These are phyloP conservation scores for Chaetomium globosum DNA, from an alignment of 2,329 filamentous ascomycete species.

Conservation along the genomic window DNA sequence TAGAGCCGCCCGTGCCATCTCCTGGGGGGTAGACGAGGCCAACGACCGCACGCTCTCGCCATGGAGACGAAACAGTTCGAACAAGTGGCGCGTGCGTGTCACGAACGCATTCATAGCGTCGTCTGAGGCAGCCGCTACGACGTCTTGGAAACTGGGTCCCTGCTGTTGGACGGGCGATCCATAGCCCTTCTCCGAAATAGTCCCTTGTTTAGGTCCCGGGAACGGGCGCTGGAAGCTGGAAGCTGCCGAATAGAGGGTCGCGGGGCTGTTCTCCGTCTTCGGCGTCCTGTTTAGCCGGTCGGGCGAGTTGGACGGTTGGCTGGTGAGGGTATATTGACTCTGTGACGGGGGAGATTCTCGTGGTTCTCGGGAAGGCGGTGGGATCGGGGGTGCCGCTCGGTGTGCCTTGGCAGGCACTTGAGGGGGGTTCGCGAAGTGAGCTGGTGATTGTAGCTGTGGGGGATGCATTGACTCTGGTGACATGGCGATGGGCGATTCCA, in stretches of 20 bases:
- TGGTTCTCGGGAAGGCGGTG: conserved; percentile 22
- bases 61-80: conserved; percentile 74
- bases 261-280: conserved; percentile 48
- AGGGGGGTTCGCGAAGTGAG: conserved; percentile 18
- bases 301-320: conserved; percentile 31
- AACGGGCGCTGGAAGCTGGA: conserved; percentile 38
- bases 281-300: conserved; percentile 31
- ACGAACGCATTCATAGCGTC: conserved; percentile 72
- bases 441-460: conserved; percentile 18
- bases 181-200: conserved; percentile 35
- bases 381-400: conserved; percentile 23
- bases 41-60: conserved; percentile 73
- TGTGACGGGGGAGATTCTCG: conserved; percentile 27
- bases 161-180: conserved; percentile 32
- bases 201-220: conserved; percentile 35
- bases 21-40: conserved; percentile 61
- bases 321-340: conserved; percentile 20
- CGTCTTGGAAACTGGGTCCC: conserved; percentile 48
- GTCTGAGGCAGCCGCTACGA: conserved; percentile 54
- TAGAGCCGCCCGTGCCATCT: conserved; percentile 71
- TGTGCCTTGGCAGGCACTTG: conserved; percentile 23
- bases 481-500: conserved; percentile 33
- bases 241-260: conserved; percentile 38
- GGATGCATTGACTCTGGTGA: conserved; percentile 33
- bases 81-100: conserved; percentile 70